A percentile compares a stretch with the other conserved stretches of the same genome.
Conservation (phyloP, 352 stramenopile genomes). For the Pythium volutum region DNA sequence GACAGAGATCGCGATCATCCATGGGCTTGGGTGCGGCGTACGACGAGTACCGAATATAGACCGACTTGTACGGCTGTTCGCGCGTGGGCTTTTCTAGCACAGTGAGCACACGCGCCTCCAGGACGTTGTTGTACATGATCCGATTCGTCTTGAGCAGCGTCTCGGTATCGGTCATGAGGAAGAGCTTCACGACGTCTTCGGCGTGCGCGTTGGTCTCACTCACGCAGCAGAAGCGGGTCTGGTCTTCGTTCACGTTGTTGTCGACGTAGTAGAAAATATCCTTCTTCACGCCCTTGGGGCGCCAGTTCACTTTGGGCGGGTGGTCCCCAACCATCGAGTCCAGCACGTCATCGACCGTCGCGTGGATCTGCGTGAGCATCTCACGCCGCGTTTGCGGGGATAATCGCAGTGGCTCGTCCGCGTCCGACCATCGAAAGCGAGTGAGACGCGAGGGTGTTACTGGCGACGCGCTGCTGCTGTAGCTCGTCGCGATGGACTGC, state of each 20-base stretch:
- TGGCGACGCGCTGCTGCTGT: background rate
- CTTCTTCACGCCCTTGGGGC: slow-evolving; percentile 41
- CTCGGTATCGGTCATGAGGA: slow-evolving; percentile 37
- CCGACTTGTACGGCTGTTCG: slow-evolving; percentile 35
- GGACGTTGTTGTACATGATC: slow-evolving; percentile 43
- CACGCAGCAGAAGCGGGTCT: slow-evolving; percentile 59
- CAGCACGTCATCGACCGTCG: slow-evolving; percentile 42
- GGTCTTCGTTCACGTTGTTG: slow-evolving; percentile 32
- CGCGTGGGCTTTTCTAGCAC: slow-evolving; percentile 39
- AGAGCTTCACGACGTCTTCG: slow-evolving; percentile 51
- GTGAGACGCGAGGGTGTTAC: background rate
- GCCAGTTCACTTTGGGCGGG: slow-evolving; percentile 36
- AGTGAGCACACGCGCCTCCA: slow-evolving; percentile 40
- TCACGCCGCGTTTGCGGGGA: background rate
- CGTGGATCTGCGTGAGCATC: slow-evolving; percentile 14
- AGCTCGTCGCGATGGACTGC: background rate
- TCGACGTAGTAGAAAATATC: slow-evolving; percentile 54
- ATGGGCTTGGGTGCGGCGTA: slow-evolving; percentile 31
- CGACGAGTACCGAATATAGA: slow-evolving; percentile 34
- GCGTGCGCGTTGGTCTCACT: slow-evolving; percentile 32
- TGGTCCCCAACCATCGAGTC: slow-evolving; percentile 41
- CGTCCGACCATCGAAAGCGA: background rate
- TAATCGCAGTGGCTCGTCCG: background rate
- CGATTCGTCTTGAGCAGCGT: slow-evolving; percentile 40
- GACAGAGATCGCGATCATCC: slow-evolving; percentile 39